phyloP scores from a whole-genome alignment of 2,329 filamentous ascomycete genomes.

The Leptosphaerulina australis region DNA sequence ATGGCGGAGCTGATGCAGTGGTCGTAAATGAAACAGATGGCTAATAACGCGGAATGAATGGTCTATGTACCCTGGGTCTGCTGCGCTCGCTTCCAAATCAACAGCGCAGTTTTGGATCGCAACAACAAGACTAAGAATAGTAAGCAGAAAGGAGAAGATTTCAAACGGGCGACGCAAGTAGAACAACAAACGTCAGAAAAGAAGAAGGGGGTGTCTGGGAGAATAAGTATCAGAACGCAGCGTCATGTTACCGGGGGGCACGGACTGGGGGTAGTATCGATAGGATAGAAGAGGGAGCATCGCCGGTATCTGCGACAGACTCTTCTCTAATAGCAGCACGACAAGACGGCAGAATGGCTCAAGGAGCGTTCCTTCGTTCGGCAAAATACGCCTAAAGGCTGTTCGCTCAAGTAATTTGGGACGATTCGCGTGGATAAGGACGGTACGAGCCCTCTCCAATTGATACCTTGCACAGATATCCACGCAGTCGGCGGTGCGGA shows the following conservation, averaged over 20 bases:
- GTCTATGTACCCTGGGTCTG: slow-evolving; percentile 12
- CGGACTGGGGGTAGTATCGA: slow-evolving; percentile 23
- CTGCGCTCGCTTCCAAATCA: slow-evolving; percentile 1
- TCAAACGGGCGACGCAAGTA: slow-evolving; percentile 33
- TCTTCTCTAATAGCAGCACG: slow-evolving; percentile 14
- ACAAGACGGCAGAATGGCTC: not conserved
- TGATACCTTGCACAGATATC: slow-evolving; percentile 8
- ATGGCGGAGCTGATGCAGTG: not conserved
- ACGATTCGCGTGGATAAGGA: slow-evolving; percentile 1
- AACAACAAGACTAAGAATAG: slow-evolving; percentile 19
- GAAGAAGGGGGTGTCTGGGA: slow-evolving; percentile 26
- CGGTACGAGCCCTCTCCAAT: slow-evolving; percentile 13
- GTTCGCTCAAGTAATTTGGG: slow-evolving; percentile 5
- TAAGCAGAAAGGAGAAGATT: slow-evolving; percentile 22
- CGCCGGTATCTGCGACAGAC: slow-evolving; percentile 20
- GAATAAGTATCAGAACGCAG: slow-evolving; percentile 42
- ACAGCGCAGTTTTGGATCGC: slow-evolving; percentile 6
- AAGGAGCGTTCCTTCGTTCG: not conserved
- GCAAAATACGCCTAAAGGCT: slow-evolving; percentile 1
- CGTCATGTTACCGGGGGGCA: slow-evolving; percentile 16
- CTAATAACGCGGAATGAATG: slow-evolving; percentile 8
- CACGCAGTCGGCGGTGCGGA: slow-evolving; percentile 12
- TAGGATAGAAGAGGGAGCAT: slow-evolving; percentile 15
- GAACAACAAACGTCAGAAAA: slow-evolving; percentile 29
- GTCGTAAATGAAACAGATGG: slow-evolving; percentile 7